phyloP scores from a whole-genome alignment of 2,329 filamentous ascomycete species.

The Aspergillus sp. region DNA sequence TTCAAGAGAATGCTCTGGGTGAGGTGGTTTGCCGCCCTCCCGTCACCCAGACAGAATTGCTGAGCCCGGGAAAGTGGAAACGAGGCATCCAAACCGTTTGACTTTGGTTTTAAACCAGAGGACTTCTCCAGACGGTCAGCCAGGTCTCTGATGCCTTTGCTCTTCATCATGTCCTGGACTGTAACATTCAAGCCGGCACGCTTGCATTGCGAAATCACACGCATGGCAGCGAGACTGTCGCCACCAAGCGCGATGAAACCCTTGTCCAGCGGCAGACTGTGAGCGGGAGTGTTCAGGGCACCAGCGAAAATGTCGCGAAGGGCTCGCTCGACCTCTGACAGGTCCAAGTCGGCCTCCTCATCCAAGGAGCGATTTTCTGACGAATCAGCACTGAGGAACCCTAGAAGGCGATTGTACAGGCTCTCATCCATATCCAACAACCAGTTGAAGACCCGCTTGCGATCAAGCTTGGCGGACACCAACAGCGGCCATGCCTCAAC shows the following conservation, averaged over 20 bases:
- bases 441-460: neutral
- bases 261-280: neutral
- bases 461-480: neutral
- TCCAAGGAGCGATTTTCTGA: neutral
- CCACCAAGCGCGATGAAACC: neutral
- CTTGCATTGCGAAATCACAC: neutral
- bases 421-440: neutral
- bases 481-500: neutral
- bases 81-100: neutral
- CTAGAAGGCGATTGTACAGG: neutral
- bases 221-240: neutral
- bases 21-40: neutral
- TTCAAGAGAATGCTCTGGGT: neutral
- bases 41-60: neutral
- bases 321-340: neutral
- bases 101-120: neutral
- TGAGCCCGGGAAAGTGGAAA: neutral
- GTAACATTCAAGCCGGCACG: neutral
- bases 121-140: neutral
- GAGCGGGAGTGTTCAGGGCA: neutral
- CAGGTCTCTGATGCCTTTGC: neutral
- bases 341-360: neutral
- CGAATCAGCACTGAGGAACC: neutral
- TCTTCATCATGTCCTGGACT: neutral
- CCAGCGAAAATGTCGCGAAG: neutral